These are phyloP conservation scores for Schizophyllum amplum DNA, from an alignment of 1,284 basidiomycete genomes.

Conservation along the genomic window DNA sequence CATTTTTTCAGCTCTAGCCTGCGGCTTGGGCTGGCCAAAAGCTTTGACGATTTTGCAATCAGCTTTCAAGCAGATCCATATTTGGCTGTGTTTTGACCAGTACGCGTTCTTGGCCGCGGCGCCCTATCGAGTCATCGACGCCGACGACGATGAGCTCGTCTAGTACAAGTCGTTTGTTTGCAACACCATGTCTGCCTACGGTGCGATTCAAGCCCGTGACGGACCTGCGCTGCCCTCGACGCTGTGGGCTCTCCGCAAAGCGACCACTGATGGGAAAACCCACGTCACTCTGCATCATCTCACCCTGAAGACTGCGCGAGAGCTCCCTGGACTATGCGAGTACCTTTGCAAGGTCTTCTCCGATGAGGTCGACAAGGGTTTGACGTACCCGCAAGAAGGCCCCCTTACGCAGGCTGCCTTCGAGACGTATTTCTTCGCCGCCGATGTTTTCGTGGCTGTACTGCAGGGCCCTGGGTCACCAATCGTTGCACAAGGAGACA, in stretches of 20 bases:
- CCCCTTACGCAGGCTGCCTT: conserved; percentile 48
- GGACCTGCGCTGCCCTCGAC: conserved; percentile 23
- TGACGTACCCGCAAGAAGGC: conserved; percentile 80
- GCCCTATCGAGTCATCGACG: too few relatives aligned
- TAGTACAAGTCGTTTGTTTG: neutral
- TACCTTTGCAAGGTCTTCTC: conserved; percentile 62
- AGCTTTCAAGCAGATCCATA: too few relatives aligned
- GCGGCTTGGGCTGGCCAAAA: too few relatives aligned
- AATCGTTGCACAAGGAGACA: conserved; percentile 20
- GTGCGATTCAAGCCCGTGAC: conserved; percentile 22
- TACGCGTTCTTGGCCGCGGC: neutral
- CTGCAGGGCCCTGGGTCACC: conserved; percentile 21
- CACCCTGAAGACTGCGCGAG: conserved; percentile 36
- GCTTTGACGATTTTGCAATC: too few relatives aligned
- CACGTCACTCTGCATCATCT: conserved; percentile 57
- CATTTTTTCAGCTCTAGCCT: too few relatives aligned
- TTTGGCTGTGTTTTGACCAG: neutral
- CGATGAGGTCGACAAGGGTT: conserved; percentile 67
- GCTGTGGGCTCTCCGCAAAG: conserved; percentile 21
- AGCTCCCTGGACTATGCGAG: conserved; percentile 42
- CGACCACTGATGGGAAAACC: conserved; percentile 16
- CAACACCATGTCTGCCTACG: conserved; percentile 36
- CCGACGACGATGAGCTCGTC: neutral
- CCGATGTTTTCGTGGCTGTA: conserved; percentile 70
- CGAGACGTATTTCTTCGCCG: conserved; percentile 67